Evolutionary conservation across 1,284 basidiomycete species (phyloP).

Genomic region (Ceratobasidium theobromae): DNA sequence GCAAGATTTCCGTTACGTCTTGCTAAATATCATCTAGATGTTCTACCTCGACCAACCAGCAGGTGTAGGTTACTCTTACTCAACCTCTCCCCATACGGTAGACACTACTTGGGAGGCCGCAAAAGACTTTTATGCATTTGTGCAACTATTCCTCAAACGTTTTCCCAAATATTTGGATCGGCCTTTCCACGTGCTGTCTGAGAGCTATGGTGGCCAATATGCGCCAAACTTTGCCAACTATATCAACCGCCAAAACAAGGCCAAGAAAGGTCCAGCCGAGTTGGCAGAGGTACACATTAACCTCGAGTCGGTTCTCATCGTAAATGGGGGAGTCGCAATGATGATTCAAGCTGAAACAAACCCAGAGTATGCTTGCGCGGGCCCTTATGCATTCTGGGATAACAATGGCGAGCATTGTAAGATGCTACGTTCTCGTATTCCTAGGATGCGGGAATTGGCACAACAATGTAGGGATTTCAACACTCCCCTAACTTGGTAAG

Average conservation of each 20-base stretch:
- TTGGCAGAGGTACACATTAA: not conserved
- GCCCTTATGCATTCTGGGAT: slow-evolving; percentile 29
- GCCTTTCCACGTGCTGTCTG: slow-evolving; percentile 60
- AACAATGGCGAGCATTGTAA: slow-evolving; percentile 22
- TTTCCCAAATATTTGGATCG: slow-evolving; percentile 46
- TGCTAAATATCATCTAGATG: slow-evolving; percentile 42
- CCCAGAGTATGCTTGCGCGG: slow-evolving; percentile 21
- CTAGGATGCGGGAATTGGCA: slow-evolving; percentile 2
- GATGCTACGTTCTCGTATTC: slow-evolving; percentile 20
- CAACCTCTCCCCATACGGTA: slow-evolving; percentile 49
- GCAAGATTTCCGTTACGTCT: not conserved
- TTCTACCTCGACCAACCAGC: slow-evolving; percentile 78
- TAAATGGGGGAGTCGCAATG: slow-evolving; percentile 7
- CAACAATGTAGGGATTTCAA: slow-evolving; percentile 11
- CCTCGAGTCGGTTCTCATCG: slow-evolving; percentile 18
- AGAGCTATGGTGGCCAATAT: slow-evolving; percentile 62
- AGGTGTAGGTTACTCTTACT: slow-evolving; percentile 66
- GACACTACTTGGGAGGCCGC: slow-evolving; percentile 37
- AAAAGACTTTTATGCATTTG: slow-evolving; percentile 49
- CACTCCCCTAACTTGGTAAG: slow-evolving; percentile 27
- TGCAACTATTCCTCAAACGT: slow-evolving; percentile 62
- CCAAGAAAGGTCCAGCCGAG: not conserved
- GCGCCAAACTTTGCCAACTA: slow-evolving; percentile 61
- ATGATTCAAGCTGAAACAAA: slow-evolving; percentile 9
- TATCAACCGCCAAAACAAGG: slow-evolving; percentile 57